Evolutionary conservation across 129 eudicot genomes (phyloP), one percentile per base, ranked within the genome.

Genomic region (Flaveria linearis): DNA sequence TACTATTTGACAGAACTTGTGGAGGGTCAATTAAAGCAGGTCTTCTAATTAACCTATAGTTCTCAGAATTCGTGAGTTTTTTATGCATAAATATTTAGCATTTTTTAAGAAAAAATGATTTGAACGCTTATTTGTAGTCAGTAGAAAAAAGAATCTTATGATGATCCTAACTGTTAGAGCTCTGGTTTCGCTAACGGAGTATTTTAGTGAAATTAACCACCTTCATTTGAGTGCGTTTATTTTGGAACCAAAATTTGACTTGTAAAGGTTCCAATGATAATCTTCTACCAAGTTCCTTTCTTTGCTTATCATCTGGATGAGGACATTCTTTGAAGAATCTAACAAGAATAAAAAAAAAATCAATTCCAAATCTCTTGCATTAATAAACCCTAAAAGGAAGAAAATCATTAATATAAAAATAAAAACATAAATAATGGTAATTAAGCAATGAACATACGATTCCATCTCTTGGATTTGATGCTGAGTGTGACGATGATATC

Each of bases 201-300:
- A 15, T 45, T 3, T 61, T 45, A 26, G 7, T 2, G 49, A 46
- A 49, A 18, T 26, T 3, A 2, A 3, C 69, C 69, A 95, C 99
- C 99, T 95, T 95, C 97, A 91, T 95, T 83, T 95, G 99, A 14
- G 99, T 95, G 45, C 99, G 96, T 76, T 95, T 95, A 88, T 95
- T 95, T 83, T 95, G 99, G 82, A 95, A 95, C 99, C 99, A 95
- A 85, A 95, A 95, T 52, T 95, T 95, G 28, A 95, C 88, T 78
- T 95, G 99, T 72, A 95, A 76, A 71, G 99, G 99, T 81, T 91
- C 99, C 76, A 95, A 76, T 3, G 76, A 57, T 66, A 95, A 81
- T 71, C 96, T 77, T 49, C 94, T 90, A 3, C 99, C 96, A 58
- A 95, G 88, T 77, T 95, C 99, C 82, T 95, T 95, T 84, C 99